Evolutionary conservation across 2,329 filamentous ascomycete genomes (phyloP).

Genomic region (Calonectria pauciramosa): DNA sequence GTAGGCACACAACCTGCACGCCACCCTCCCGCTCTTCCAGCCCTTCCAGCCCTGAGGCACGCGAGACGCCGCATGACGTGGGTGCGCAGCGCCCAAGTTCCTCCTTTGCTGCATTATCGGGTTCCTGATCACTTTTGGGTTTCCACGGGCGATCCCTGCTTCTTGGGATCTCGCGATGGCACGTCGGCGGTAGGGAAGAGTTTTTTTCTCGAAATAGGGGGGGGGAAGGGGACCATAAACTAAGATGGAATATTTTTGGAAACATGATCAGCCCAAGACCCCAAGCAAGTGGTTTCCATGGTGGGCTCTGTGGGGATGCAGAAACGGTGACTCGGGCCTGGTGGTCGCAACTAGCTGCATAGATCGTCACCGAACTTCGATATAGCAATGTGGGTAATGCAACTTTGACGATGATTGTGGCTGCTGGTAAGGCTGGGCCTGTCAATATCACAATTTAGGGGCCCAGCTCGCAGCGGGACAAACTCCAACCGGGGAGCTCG

Average conservation of each 20-base stretch:
- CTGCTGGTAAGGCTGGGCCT: conserved; percentile 7
- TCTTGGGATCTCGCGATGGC: conserved; percentile 7
- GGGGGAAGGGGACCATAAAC: background rate
- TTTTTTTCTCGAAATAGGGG: background rate
- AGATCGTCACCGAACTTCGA: conserved; percentile 14
- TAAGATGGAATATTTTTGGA: conserved; percentile 23
- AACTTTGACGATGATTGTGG: conserved; percentile 19
- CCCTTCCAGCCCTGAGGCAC: conserved; percentile 1
- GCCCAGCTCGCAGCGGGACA: background rate
- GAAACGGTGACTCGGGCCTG: conserved; percentile 12
- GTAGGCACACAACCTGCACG: conserved; percentile 6
- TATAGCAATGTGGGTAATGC: conserved; percentile 15
- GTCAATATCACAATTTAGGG: background rate
- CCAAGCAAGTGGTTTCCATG: background rate
- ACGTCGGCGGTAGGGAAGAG: conserved; percentile 20
- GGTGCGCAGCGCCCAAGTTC: background rate
- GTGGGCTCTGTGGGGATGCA: conserved; percentile 15
- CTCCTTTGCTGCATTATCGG: conserved; percentile 10
- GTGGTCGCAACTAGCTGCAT: conserved; percentile 12
- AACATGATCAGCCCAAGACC: conserved; percentile 7
- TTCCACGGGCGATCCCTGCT: conserved; percentile 7
- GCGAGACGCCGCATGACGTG: conserved; percentile 27
- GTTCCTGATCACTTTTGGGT: conserved; percentile 10
- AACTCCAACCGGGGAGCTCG: conserved; percentile 2
- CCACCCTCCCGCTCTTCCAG: conserved; percentile 6